Percentiles rank a stretch among this genome's conserved stretches.
Conservation (phyloP, 2,329 filamentous ascomycete genomes). For the Fusarium pseudoanthophilum region DNA sequence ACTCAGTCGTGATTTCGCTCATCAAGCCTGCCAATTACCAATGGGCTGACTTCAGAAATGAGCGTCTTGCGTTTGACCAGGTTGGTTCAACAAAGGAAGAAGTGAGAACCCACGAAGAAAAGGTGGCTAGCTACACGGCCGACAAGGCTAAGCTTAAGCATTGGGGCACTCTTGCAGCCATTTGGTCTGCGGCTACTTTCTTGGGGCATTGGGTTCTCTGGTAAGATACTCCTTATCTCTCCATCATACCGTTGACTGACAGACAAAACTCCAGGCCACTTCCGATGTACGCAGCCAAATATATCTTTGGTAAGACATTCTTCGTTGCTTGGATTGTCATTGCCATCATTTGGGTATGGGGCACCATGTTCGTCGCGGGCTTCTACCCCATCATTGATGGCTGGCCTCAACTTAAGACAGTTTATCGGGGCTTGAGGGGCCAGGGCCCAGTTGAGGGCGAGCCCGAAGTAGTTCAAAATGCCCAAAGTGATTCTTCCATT, state of each 20-base stretch:
- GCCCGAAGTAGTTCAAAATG: not conserved
- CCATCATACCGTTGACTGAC: fast-evolving
- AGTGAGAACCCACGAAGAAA: conserved; percentile 29
- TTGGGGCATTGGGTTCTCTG: conserved; percentile 63
- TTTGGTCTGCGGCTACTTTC: conserved; percentile 60
- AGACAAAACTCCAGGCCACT: conserved; percentile 52
- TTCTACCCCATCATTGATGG: conserved; percentile 63
- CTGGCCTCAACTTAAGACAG: conserved; percentile 39
- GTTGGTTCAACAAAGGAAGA: not conserved
- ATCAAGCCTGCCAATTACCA: conserved; percentile 55
- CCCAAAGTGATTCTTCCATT: not conserved
- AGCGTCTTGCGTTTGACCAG: conserved; percentile 53
- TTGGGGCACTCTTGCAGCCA: conserved; percentile 51
- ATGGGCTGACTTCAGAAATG: conserved; percentile 54
- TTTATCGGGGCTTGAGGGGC: not conserved
- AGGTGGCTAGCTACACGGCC: conserved; percentile 39
- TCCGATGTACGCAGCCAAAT: conserved; percentile 64
- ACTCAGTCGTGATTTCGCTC: conserved; percentile 59
- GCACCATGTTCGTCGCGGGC: conserved; percentile 59
- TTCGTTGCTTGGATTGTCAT: conserved; percentile 62
- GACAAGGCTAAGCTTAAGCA: conserved; percentile 54
- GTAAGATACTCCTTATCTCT: not conserved
- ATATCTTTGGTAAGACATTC: conserved; percentile 60
- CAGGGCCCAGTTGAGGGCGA: not conserved
- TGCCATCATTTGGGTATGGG: conserved; percentile 64